Evolutionary conservation across 2,329 filamentous ascomycete species (phyloP).

Genomic region (Alternaria sp.): DNA sequence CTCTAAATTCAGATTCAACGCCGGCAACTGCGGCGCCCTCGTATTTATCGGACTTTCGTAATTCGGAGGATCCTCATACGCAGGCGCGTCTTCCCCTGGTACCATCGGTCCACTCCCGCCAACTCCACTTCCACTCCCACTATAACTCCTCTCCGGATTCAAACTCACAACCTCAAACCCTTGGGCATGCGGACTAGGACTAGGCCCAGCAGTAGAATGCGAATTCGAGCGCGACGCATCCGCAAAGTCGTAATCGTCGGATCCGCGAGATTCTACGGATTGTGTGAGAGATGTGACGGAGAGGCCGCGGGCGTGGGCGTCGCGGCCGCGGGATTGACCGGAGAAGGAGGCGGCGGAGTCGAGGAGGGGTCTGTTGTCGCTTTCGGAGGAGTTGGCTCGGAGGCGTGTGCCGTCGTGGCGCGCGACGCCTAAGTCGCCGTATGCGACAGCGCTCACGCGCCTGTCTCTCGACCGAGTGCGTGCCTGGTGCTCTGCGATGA

Average conservation of each 20-base stretch:
- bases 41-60: conserved; percentile 53
- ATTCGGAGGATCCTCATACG: conserved; percentile 57
- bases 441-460: conserved; percentile 76
- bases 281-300: conserved; percentile 51
- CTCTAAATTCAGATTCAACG: conserved; percentile 49
- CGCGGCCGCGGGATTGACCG: conserved; percentile 31
- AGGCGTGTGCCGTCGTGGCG: conserved; percentile 78
- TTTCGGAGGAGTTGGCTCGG: conserved; percentile 75
- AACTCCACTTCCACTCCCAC: conserved; percentile 19
- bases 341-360: conserved; percentile 73
- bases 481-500: conserved; percentile 64
- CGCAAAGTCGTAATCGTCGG: conserved; percentile 46
- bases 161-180: conserved; percentile 55
- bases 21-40: conserved; percentile 44
- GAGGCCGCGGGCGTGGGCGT: conserved; percentile 51
- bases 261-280: conserved; percentile 46
- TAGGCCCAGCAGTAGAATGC: conserved; percentile 10
- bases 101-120: conserved; percentile 14
- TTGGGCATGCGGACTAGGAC: conserved; percentile 27
- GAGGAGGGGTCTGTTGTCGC: conserved; percentile 73
- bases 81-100: conserved; percentile 42
- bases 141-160: conserved; percentile 45
- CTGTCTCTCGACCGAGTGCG: conserved; percentile 59
- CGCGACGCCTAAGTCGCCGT: conserved; percentile 77
- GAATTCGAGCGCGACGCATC: conserved; percentile 30